These are phyloP conservation scores for Kingdonia uniflora DNA, from an alignment of 164 flowering plant species.

Conservation along the genomic window DNA sequence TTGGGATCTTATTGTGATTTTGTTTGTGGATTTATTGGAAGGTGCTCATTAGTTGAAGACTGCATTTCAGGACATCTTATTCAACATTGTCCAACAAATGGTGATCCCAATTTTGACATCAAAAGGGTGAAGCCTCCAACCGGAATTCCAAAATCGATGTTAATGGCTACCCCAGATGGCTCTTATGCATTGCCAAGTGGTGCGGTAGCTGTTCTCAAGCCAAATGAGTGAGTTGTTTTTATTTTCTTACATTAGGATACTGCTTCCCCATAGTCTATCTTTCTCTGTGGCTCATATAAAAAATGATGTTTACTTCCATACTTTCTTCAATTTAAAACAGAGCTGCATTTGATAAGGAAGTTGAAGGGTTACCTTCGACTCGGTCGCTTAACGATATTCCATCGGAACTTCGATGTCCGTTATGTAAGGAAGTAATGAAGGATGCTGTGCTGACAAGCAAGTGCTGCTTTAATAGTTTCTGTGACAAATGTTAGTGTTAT, in stretches of 20 bases:
- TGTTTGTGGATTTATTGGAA: neutral
- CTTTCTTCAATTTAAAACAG: constrained; percentile 25
- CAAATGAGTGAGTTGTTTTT: constrained; percentile 70
- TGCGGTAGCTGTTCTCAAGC: constrained; percentile 71
- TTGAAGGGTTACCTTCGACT: constrained; percentile 85
- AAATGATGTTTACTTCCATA: neutral
- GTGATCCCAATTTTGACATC: constrained; percentile 83
- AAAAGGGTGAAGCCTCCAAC: constrained; percentile 87
- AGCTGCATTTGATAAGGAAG: constrained; percentile 95
- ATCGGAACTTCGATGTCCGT: constrained; percentile 82
- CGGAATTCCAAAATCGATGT: constrained; percentile 96
- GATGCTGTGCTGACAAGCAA: constrained; percentile 98
- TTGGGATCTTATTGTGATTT: neutral
- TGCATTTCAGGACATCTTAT: constrained; percentile 72
- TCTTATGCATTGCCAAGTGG: constrained; percentile 98
- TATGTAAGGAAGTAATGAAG: constrained; percentile 95
- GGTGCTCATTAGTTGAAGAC: constrained; percentile 1
- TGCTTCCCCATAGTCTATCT: too few relatives aligned
- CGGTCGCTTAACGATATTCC: constrained; percentile 77
- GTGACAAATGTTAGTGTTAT: constrained; percentile 75
- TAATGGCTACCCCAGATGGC: constrained; percentile 83
- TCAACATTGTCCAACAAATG: constrained; percentile 98
- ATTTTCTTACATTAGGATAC: neutral
- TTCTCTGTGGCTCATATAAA: neutral
- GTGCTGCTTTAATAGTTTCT: constrained; percentile 89